Percentiles rank a stretch among this genome's conserved stretches.
Conservation (phyloP, 768 basidiomycete species). For the Leccinum aurantiacum region DNA sequence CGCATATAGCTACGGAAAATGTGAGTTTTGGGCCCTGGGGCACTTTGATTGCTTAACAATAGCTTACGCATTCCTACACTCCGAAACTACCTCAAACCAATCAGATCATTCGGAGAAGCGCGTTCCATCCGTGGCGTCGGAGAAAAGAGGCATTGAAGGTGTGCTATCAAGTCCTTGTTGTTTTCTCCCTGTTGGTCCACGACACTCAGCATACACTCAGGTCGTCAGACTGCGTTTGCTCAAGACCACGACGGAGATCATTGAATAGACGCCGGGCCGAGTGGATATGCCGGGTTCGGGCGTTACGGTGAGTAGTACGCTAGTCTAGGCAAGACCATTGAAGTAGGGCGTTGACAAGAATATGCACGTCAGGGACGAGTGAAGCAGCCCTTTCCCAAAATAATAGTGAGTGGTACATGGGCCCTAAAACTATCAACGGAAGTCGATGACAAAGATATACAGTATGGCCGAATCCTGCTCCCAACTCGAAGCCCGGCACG, state of each 20-base stretch:
- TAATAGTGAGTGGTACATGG: background rate
- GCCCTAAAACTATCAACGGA: too few species aligned
- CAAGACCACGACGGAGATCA: background rate
- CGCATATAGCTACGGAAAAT: slow-evolving; percentile 62
- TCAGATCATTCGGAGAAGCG: slow-evolving; percentile 61
- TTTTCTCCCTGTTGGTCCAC: background rate
- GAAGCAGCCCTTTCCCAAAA: background rate
- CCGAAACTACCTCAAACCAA: slow-evolving; percentile 54
- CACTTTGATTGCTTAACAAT: background rate
- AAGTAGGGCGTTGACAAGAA: background rate
- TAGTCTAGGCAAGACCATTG: background rate
- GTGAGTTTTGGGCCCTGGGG: slow-evolving; percentile 36
- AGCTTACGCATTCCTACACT: slow-evolving; percentile 58
- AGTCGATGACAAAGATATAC: too few species aligned
- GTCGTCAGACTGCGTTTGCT: slow-evolving; percentile 60
- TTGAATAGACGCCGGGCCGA: background rate
- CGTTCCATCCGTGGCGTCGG: slow-evolving; percentile 61
- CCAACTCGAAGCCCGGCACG: background rate
- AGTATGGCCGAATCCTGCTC: background rate
- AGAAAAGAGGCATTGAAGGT: slow-evolving; percentile 73
- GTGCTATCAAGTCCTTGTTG: slow-evolving; percentile 28
- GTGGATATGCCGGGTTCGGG: background rate
- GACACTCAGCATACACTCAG: slow-evolving; percentile 34
- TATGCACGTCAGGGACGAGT: background rate
- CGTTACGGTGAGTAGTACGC: background rate